These are phyloP conservation scores for Cladobotryum mycophilum DNA, from an alignment of 2,329 filamentous ascomycete species.

Conservation along the genomic window DNA sequence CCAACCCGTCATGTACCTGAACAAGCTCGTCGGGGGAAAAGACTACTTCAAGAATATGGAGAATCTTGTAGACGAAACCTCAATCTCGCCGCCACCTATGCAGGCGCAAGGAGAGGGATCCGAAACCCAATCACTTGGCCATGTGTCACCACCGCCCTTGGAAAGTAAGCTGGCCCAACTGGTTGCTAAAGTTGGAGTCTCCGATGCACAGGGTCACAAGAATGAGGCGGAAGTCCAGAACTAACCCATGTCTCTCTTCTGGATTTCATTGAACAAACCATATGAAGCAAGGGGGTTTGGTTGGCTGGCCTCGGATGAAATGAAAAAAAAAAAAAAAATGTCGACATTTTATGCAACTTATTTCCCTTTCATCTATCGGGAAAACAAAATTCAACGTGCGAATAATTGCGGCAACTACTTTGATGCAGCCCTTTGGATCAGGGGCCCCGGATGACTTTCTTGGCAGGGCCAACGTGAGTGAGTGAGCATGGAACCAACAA, in stretches of 20 bases:
- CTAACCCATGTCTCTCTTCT: background rate
- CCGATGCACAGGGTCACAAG: constrained; percentile 7
- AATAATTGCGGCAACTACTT: too few species aligned
- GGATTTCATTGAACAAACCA: background rate
- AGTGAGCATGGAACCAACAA: too few species aligned
- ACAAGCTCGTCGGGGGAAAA: constrained; percentile 40
- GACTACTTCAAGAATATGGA: constrained; percentile 33
- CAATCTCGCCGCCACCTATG: constrained; percentile 9
- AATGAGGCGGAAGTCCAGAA: constrained; percentile 5
- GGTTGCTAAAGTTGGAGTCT: constrained; percentile 12
- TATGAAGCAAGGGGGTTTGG: too few species aligned
- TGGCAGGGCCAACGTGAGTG: too few species aligned
- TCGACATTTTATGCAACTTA: too few species aligned
- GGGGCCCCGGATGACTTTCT: too few species aligned
- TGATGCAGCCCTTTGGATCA: too few species aligned
- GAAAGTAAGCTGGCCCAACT: constrained; percentile 12
- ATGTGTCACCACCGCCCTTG: constrained; percentile 4
- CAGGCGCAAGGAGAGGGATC: constrained; percentile 13
- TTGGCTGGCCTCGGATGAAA: too few species aligned
- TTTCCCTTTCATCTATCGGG: too few species aligned
- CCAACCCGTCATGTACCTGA: constrained; percentile 43
- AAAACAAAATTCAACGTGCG: too few species aligned
- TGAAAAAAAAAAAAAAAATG: too few species aligned
- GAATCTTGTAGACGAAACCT: constrained; percentile 30
- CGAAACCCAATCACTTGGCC: constrained; percentile 8